Conservation (phyloP, 768 basidiomycete species). For the Amanita exitialis region DNA sequence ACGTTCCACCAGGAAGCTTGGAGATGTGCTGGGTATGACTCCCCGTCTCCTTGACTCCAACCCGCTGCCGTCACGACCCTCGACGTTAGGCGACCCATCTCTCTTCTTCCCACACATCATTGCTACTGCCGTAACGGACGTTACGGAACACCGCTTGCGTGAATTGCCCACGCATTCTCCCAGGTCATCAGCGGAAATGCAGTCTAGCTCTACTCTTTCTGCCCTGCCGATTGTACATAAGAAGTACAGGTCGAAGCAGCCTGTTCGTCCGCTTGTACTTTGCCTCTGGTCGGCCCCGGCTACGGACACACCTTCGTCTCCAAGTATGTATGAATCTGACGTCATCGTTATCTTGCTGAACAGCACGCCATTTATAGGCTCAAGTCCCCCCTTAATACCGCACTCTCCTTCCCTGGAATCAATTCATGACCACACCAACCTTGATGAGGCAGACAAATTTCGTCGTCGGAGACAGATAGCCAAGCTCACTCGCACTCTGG, state of each 20-base stretch:
- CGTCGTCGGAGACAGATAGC: slow-evolving; percentile 30
- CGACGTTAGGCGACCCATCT: background rate
- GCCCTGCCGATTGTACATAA: background rate
- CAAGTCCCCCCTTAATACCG: background rate
- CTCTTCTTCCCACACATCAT: background rate
- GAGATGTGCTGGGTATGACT: slow-evolving; percentile 38
- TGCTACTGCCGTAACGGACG: background rate
- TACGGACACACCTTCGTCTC: background rate
- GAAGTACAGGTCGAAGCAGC: background rate
- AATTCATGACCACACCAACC: background rate
- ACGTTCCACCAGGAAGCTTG: slow-evolving; percentile 48
- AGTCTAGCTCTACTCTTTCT: background rate
- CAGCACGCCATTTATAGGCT: background rate
- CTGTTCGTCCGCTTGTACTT: background rate
- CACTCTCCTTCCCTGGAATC: background rate
- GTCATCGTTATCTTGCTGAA: background rate
- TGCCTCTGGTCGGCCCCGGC: background rate
- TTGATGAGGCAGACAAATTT: background rate
- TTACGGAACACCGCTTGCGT: background rate
- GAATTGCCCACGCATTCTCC: background rate
- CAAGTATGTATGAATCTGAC: background rate
- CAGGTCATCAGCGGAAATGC: background rate
- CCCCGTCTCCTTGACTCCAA: slow-evolving; percentile 23
- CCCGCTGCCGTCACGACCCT: background rate
- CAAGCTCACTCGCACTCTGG: slow-evolving; percentile 40